Conservation (phyloP, 148 eudicot genomes). For the Cornus suecica region DNA sequence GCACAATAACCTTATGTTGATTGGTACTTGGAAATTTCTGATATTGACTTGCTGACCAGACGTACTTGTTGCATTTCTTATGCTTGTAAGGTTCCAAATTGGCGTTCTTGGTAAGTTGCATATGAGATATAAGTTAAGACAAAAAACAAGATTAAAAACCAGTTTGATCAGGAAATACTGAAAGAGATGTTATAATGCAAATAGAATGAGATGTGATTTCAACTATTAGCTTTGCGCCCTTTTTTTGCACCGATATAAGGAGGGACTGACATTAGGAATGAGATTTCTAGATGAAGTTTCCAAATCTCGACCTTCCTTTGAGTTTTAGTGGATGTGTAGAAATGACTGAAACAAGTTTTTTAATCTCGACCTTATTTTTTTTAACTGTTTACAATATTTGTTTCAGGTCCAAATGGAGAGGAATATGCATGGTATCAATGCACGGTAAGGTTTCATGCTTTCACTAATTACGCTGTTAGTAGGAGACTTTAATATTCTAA, state of each 20-base stretch:
- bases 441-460: constrained; percentile 53
- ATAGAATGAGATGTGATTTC: not conserved
- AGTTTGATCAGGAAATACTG: not conserved
- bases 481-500: constrained; percentile 1
- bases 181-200: not conserved
- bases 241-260: not conserved
- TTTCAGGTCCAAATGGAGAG: constrained; percentile 97
- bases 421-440: constrained; percentile 98
- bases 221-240: not conserved
- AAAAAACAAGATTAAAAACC: not conserved
- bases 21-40: not conserved
- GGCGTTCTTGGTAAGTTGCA: not conserved
- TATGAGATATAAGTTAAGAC: not conserved
- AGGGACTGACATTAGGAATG: not conserved
- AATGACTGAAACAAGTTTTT: not conserved
- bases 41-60: not conserved
- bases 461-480: not conserved
- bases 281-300: not conserved
- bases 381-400: constrained; percentile 1
- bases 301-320: not conserved
- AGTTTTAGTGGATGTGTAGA: not conserved
- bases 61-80: not conserved
- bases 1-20: too few species aligned
- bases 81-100: not conserved
- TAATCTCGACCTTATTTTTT: too few species aligned